These are phyloP conservation scores for Yamadazyma diospyri DNA, from an alignment of 1,139 yeast genomes.

Conservation along the genomic window DNA sequence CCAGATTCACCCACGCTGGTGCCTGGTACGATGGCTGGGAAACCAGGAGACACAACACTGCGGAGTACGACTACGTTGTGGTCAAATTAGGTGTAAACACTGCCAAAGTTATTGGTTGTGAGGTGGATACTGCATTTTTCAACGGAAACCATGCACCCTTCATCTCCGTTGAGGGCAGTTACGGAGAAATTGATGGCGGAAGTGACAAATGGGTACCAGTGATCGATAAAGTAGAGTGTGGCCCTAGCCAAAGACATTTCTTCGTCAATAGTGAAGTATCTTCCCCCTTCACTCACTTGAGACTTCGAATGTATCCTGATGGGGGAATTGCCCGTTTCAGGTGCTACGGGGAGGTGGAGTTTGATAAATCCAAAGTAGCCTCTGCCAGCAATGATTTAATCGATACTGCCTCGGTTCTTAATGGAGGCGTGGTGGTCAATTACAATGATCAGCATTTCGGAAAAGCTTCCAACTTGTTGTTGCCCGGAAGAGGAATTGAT, in stretches of 20 bases:
- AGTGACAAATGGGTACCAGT: conserved; percentile 59
- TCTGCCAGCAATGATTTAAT: conserved; percentile 30
- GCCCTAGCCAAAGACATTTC: conserved; percentile 84
- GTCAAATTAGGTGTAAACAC: conserved; percentile 80
- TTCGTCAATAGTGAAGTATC: conserved; percentile 63
- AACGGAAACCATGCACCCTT: conserved; percentile 93
- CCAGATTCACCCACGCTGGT: conserved; percentile 76
- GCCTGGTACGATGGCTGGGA: conserved; percentile 99
- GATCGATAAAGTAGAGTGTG: conserved; percentile 72
- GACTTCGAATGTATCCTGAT: conserved; percentile 91
- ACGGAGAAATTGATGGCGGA: conserved; percentile 3
- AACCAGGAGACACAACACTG: conserved; percentile 85
- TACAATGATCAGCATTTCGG: conserved; percentile 93
- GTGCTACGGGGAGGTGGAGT: conserved; percentile 71
- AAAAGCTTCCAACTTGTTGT: conserved; percentile 76
- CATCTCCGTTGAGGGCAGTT: conserved; percentile 65
- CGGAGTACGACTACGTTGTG: conserved; percentile 82
- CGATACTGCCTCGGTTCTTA: conserved; percentile 78
- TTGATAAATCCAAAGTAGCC: conserved; percentile 35
- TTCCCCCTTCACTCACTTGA: conserved; percentile 67
- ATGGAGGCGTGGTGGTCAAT: conserved; percentile 84
- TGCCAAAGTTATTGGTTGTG: conserved; percentile 77
- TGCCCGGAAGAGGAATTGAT: conserved; percentile 93
- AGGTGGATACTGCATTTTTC: conserved; percentile 89
- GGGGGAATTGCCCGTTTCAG: conserved; percentile 97